Base-by-base conservation (phyloP, 1,284 basidiomycete genomes). In the Omphalotus olearius region DNA sequence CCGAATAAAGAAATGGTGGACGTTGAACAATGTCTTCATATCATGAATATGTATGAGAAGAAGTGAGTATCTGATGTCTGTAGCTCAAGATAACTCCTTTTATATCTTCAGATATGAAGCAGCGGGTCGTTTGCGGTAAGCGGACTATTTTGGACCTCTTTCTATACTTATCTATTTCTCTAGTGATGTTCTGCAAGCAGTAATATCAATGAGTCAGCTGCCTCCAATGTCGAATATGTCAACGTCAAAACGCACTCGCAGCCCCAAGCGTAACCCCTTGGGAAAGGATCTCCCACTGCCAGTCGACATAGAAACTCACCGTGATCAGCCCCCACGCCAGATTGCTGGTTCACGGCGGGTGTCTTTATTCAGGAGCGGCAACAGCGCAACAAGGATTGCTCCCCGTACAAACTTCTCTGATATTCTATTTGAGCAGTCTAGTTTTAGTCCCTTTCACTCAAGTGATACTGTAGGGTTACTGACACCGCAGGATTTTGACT, bases 1-100 rank as follows among this genome's bases (percentile, higher is more conserved):
- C 70, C 78, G 7, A 73, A 74, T 47, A 78, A 79, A 57, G 81
- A 87, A 57, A 78, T 88, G 72, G 70, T 70, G 42, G 87, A 91
- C 58, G 83, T 91, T 26, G 73, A 82, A 55, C 82, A 80, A 59
- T 87, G 86, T 59, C 79, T 89, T 69, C 69, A 76, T 25, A 78
- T 79, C 23, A 66, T 88, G 35, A 72, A 74, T 48, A 62, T 66
- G 10, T 71, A 75, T 38, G 85, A 88, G 61, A 62, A 69, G 17
- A 68, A 72, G 61, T 84, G 59, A 18, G 39, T 33, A 25, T 26
- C 16, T 30, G 10, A 30, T 1, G 6, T 9, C 3, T 33, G 7
- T 33, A 33, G 51, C 65, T 62, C 10, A 5, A n/a, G 14, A 40
- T 37, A 44, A 36, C 5, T 36, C 23, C 26, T 45, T 35, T 37